These are phyloP conservation scores for Cucurbitaria berberidis DNA, from an alignment of 2,329 filamentous ascomycete genomes.

Conservation along the genomic window DNA sequence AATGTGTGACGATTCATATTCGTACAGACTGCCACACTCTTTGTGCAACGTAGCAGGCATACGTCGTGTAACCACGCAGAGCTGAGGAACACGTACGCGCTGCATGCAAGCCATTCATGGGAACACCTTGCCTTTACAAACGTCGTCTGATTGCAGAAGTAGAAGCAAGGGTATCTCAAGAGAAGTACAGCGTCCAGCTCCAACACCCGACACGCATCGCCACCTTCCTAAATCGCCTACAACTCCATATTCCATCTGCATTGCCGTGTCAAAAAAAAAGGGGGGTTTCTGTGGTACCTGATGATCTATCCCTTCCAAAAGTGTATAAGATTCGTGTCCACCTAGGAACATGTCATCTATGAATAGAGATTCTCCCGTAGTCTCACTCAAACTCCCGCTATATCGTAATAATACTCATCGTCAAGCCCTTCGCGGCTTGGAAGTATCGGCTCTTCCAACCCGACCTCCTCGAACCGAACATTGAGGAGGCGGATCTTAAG, in stretches of 20 bases:
- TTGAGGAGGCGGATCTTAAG: slow-evolving; percentile 92
- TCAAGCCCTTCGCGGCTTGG: slow-evolving; percentile 85
- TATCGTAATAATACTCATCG: slow-evolving; percentile 91
- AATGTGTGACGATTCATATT: slow-evolving; percentile 21
- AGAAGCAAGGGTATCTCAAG: slow-evolving; percentile 40
- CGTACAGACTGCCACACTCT: slow-evolving; percentile 20
- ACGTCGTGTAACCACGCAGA: slow-evolving; percentile 27
- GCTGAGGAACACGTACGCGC: slow-evolving; percentile 26
- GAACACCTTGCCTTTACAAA: slow-evolving; percentile 14
- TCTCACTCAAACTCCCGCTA: slow-evolving; percentile 45
- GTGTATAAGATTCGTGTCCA: not conserved
- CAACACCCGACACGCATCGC: slow-evolving; percentile 10
- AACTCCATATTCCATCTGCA: not conserved
- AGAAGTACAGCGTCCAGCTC: slow-evolving; percentile 16
- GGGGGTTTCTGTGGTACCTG: not conserved
- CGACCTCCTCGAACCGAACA: slow-evolving; percentile 82
- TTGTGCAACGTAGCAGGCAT: slow-evolving; percentile 30
- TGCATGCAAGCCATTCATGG: slow-evolving; percentile 13
- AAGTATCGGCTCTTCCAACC: slow-evolving; percentile 71
- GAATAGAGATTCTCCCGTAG: not conserved
- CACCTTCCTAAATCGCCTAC: not conserved
- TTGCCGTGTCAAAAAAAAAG: not conserved
- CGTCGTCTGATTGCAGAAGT: slow-evolving; percentile 19
- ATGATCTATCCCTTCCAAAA: not conserved
- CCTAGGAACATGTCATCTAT: not conserved